Conservation (phyloP, 192 early-diverging fungal genomes). For the Rhizophagus prolifer region DNA sequence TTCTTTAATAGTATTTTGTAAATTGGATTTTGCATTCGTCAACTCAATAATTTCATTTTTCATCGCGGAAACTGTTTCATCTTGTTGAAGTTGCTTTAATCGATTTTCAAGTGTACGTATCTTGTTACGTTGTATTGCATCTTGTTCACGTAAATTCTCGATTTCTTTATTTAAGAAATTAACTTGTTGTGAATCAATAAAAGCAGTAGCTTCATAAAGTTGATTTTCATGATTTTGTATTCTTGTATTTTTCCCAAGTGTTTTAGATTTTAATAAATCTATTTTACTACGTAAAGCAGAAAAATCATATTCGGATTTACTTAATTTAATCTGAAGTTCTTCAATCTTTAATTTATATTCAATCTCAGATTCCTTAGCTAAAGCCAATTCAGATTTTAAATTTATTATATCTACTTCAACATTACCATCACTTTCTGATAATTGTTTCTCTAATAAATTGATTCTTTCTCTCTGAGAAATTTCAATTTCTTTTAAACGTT, state of each 20-base stretch:
- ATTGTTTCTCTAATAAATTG: neutral
- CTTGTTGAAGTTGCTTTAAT: neutral
- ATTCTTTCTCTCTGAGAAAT: conserved; percentile 12
- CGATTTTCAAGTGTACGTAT: conserved; percentile 2
- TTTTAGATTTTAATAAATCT: neutral
- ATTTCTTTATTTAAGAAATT: neutral
- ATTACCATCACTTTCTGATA: neutral
- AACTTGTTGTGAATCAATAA: neutral
- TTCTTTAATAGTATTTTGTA: conserved; percentile 8
- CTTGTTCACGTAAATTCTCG: neutral
- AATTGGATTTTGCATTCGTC: neutral
- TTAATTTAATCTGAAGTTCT: conserved; percentile 3
- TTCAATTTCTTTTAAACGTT: neutral
- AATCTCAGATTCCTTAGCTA: neutral
- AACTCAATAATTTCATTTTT: neutral
- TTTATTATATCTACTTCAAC: neutral
- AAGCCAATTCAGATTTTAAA: neutral
- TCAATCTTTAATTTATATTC: neutral
- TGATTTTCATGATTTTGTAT: neutral
- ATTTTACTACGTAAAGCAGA: neutral
- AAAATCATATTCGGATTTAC: neutral
- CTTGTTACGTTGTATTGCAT: neutral
- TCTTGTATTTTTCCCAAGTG: neutral
- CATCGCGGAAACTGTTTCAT: neutral
- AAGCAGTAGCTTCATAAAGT: neutral